Percentiles rank a stretch among this genome's conserved stretches.
Evolutionary conservation across 176 grass and related monocot species (phyloP).

Genomic region (Cocos nucifera): DNA sequence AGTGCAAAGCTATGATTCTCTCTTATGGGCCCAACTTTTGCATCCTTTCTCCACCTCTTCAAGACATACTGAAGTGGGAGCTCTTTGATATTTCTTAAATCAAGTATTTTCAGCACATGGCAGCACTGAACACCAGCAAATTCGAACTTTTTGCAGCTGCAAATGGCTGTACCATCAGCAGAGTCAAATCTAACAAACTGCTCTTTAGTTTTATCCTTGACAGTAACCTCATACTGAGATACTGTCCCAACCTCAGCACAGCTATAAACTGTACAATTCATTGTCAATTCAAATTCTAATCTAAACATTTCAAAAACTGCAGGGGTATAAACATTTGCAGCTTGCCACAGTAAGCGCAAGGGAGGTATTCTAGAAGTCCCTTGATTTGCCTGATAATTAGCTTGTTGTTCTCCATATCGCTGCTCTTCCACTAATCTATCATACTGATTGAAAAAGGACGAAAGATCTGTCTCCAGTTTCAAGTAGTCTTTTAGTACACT

Average conservation of each 20-base stretch:
- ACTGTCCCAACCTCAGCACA: conserved; percentile 54
- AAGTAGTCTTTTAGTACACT: conserved; percentile 43
- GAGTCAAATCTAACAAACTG: conserved; percentile 75
- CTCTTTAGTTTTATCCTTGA: conserved; percentile 41
- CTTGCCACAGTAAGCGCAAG: conserved; percentile 61
- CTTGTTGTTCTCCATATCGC: conserved; percentile 61
- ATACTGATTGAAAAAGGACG: conserved; percentile 44
- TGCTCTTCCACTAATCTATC: conserved; percentile 63
- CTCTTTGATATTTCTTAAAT: conserved; percentile 84
- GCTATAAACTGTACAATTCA: conserved; percentile 47
- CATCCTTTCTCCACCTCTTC: conserved; percentile 87
- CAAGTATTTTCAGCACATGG: conserved; percentile 68
- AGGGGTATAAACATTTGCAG: conserved; percentile 61
- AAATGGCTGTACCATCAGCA: conserved; percentile 44
- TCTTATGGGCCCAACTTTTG: conserved; percentile 39
- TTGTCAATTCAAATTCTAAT: conserved; percentile 55
- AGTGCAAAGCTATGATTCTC: conserved; percentile 42
- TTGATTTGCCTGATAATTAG: conserved; percentile 60
- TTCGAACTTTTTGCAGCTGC: conserved; percentile 86
- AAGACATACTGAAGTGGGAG: conserved; percentile 66
- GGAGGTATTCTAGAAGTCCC: conserved; percentile 42
- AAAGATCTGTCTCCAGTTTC: conserved; percentile 50
- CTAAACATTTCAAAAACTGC: conserved; percentile 66
- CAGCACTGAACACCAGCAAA: conserved; percentile 59
- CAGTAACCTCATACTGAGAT: conserved; percentile 56